Base-by-base conservation (phyloP, 2,329 filamentous ascomycete genomes). In the Xylaria sp. region DNA sequence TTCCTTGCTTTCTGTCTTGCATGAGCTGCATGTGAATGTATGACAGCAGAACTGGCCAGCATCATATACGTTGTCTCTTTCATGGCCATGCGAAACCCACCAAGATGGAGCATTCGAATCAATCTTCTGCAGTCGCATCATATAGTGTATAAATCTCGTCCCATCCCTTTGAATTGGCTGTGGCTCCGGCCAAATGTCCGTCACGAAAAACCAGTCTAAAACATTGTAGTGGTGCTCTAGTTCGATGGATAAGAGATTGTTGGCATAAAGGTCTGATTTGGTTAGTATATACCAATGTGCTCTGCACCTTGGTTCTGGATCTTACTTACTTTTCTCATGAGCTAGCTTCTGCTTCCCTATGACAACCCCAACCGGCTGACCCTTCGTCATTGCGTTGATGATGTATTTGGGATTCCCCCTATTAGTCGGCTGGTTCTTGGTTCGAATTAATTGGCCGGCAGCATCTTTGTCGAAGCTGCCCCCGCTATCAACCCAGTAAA, bases 181-280 rank as follows among this genome's bases (percentile, higher is more conserved):
- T 6, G 40, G 52, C 68, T 94, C 90, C 11, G 76, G 79, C 90
- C 90, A 94, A 0, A 92, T 79, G 51, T 89, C 79, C 0, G 88
- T 90, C 12, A 91, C 78, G 51, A 87, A 85, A 72, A 91, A 93
- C 73, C 82, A 87, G n/a, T 81, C 89, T 43, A 93, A 78, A 0
- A 92, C 86, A 58, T 84, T 87, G 69, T 88, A 92, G 0, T 82
- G 77, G 60, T 88, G 80, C 0, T 84, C 83, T 7, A 88, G 77
- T 25, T 79, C 76, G 1, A 80, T 81, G 0, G 80, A 78, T 78
- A 21, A 80, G 72, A 3, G 73, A 71, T 64, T 87, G 85, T 56
- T 82, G 73, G n/a, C 87, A 82, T 71, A 42, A 6, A 1, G 15
- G 3, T 57, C 57, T 63, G 46, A 15, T 12, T 25, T 14, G 33